Percentiles rank a stretch among this genome's conserved stretches.
phyloP scores from a whole-genome alignment of 371 early-diverging fungal species.

The Conidiobolus incongruus region DNA sequence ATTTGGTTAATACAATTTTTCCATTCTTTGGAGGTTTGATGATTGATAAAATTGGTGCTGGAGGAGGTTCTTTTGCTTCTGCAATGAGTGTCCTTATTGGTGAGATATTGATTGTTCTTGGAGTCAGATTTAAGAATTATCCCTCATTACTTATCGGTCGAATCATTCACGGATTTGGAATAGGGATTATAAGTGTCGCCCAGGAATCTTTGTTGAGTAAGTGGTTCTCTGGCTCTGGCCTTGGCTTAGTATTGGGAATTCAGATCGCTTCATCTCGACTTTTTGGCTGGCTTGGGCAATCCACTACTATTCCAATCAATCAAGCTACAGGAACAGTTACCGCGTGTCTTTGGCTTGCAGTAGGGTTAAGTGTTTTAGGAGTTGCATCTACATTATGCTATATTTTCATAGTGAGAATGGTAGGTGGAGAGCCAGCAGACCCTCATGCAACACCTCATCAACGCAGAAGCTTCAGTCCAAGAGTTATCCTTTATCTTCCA shows the following conservation, averaged over 20 bases:
- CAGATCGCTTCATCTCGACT: slow-evolving; percentile 26
- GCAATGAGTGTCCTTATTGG: slow-evolving; percentile 8
- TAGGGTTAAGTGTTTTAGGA: slow-evolving; percentile 19
- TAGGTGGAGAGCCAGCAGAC: slow-evolving; percentile 11
- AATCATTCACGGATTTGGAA: not conserved
- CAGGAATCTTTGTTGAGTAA: slow-evolving; percentile 1
- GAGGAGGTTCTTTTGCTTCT: slow-evolving; percentile 4
- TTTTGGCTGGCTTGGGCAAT: slow-evolving; percentile 19
- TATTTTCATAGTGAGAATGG: slow-evolving; percentile 14
- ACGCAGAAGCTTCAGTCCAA: slow-evolving; percentile 16
- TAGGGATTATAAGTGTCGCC: not conserved
- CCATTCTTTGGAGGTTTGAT: slow-evolving; percentile 16
- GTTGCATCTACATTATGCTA: slow-evolving; percentile 18
- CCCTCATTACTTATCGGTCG: slow-evolving; percentile 4
- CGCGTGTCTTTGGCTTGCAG: slow-evolving; percentile 18
- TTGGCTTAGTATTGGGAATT: slow-evolving; percentile 17
- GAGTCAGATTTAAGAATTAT: slow-evolving; percentile 15
- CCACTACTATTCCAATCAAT: slow-evolving; percentile 1
- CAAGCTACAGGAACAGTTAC: too few relatives aligned
- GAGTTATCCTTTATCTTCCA: slow-evolving; percentile 18
- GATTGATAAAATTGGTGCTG: slow-evolving; percentile 8
- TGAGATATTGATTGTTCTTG: slow-evolving; percentile 20
- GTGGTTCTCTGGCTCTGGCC: slow-evolving; percentile 5
- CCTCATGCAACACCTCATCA: slow-evolving; percentile 10
- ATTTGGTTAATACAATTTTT: slow-evolving; percentile 24